Percentiles rank a stretch among this genome's conserved stretches.
phyloP scores from a whole-genome alignment of 108 stramenopile genomes.

The Skeletonema marinoi region DNA sequence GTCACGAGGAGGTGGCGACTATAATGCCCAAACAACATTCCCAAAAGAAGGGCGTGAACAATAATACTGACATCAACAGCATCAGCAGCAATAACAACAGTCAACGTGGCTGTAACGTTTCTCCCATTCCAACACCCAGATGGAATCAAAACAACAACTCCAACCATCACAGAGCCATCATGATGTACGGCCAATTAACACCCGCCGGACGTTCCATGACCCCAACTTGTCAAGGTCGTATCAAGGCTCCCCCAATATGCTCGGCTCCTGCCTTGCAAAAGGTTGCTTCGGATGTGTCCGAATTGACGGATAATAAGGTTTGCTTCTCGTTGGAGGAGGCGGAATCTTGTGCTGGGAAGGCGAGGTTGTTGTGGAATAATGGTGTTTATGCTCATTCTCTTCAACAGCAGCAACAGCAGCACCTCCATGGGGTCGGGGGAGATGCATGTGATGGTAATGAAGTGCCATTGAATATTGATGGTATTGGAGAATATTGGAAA shows the following conservation, averaged over 20 bases:
- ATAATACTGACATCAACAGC: not conserved
- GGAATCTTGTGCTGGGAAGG: conserved; percentile 16
- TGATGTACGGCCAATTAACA: conserved; percentile 7
- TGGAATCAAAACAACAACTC: not conserved
- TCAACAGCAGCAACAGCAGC: no score
- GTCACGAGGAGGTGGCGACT: not conserved
- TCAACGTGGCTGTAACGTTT: not conserved
- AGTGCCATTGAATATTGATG: conserved; percentile 25
- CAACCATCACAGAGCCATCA: not conserved
- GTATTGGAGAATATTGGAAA: not conserved
- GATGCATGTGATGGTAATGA: not conserved
- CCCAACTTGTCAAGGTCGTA: conserved; percentile 28
- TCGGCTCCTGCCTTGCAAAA: conserved; percentile 7
- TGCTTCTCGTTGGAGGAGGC: conserved; percentile 27
- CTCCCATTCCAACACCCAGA: conserved; percentile 17
- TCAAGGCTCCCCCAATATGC: conserved; percentile 40
- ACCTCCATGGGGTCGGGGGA: not conserved
- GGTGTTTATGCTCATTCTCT: not conserved
- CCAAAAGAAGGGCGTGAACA: not conserved
- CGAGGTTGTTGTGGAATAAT: conserved; percentile 1
- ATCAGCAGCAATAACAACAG: not conserved
- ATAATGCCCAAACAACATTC: not conserved
- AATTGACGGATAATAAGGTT: conserved; percentile 2
- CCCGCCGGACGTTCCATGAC: conserved; percentile 25
- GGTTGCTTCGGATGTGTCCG: conserved; percentile 16